Evolutionary conservation across 1,284 basidiomycete genomes (phyloP).

Genomic region (Bjerkandera adusta): DNA sequence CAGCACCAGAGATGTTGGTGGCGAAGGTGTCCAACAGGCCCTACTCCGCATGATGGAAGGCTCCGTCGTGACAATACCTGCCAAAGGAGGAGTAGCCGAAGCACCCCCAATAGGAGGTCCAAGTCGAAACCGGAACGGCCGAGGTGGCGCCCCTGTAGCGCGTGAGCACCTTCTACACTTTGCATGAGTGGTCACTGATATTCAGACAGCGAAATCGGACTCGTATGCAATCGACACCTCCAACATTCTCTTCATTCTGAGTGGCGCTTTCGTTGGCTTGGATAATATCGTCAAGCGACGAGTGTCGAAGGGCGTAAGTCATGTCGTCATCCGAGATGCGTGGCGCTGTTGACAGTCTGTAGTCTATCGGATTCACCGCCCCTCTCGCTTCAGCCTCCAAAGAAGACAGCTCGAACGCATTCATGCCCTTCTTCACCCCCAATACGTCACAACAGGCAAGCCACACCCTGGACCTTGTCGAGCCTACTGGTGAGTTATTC

Average conservation of each 20-base stretch:
- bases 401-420: constrained; percentile 30
- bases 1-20: constrained; percentile 87
- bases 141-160: constrained; percentile 36
- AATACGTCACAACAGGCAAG: constrained; percentile 46
- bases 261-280: constrained; percentile 92
- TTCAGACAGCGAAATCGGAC: constrained; percentile 56
- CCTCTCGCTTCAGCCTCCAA: constrained; percentile 47
- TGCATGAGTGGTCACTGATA: background rate
- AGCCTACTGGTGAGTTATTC: constrained; percentile 53
- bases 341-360: background rate
- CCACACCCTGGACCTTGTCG: constrained; percentile 60
- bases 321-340: background rate
- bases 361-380: constrained; percentile 90
- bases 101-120: constrained; percentile 41
- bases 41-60: constrained; percentile 94
- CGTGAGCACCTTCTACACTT: constrained; percentile 1
- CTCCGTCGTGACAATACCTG: constrained; percentile 76
- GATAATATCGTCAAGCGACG: constrained; percentile 80
- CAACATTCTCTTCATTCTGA: constrained; percentile 88
- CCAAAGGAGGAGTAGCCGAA: constrained; percentile 59
- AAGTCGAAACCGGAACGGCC: constrained; percentile 34
- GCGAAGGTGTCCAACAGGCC: constrained; percentile 95
- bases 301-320: constrained; percentile 76
- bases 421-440: constrained; percentile 71
- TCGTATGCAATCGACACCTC: constrained; percentile 80